Evolutionary conservation across 352 stramenopile genomes (phyloP).

Genomic region (Plasmopara muralis): DNA sequence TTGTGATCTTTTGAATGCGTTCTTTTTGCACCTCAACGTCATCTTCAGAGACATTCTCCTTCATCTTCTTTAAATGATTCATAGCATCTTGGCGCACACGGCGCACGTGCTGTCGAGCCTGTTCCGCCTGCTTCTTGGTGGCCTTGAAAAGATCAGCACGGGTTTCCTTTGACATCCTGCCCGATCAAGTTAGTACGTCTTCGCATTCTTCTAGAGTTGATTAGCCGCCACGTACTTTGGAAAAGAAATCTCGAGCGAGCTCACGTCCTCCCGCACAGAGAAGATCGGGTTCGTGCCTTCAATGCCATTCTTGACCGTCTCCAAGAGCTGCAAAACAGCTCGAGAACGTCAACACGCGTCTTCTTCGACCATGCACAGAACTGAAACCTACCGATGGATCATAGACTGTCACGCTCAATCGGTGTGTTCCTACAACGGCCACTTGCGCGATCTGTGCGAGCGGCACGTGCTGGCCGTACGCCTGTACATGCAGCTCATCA

Average conservation of each 20-base stretch:
- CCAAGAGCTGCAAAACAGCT: slow-evolving; percentile 38
- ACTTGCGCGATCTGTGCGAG: slow-evolving; percentile 76
- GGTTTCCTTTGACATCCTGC: slow-evolving; percentile 82
- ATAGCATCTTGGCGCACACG: slow-evolving; percentile 82
- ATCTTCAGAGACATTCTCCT: slow-evolving; percentile 72
- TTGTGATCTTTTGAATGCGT: slow-evolving; percentile 76
- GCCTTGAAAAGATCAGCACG: slow-evolving; percentile 70
- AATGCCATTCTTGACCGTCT: slow-evolving; percentile 66
- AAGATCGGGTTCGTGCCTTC: slow-evolving; percentile 73
- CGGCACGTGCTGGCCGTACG: slow-evolving; percentile 73
- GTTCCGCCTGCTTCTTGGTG: slow-evolving; percentile 77
- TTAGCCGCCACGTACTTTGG: slow-evolving; percentile 49
- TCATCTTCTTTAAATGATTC: slow-evolving; percentile 78
- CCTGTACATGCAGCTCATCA: slow-evolving; percentile 70
- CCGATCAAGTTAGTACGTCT: slow-evolving; percentile 1
- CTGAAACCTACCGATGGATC: slow-evolving; percentile 58
- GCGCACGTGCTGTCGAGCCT: slow-evolving; percentile 74
- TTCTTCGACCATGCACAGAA: background rate
- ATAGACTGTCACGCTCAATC: slow-evolving; percentile 70
- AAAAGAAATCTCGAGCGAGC: slow-evolving; percentile 67
- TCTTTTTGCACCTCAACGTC: slow-evolving; percentile 69
- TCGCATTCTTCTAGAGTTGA: background rate
- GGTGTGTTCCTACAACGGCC: slow-evolving; percentile 50
- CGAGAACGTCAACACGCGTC: slow-evolving; percentile 1
- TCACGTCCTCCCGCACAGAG: slow-evolving; percentile 60